Percentiles rank a stretch among this genome's conserved stretches.
Conservation (phyloP, 805 yeast species). For the Lipomyces orientalis region DNA sequence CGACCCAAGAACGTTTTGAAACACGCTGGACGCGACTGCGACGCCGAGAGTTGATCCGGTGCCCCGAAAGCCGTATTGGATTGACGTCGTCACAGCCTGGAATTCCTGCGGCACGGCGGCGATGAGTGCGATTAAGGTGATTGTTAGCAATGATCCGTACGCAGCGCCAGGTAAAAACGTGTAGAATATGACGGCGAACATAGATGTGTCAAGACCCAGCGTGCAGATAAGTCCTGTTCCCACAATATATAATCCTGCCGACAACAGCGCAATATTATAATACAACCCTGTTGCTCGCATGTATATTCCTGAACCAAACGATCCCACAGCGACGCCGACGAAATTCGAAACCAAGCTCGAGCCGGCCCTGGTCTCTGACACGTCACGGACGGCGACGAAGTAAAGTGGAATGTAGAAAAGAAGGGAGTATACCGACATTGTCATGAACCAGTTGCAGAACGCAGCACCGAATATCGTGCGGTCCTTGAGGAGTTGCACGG, state of each 20-base stretch:
- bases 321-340: slow-evolving; percentile 70
- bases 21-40: slow-evolving; percentile 60
- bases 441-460: slow-evolving; percentile 70
- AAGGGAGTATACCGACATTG: slow-evolving; percentile 70
- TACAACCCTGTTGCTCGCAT: slow-evolving; percentile 65
- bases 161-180: slow-evolving; percentile 58
- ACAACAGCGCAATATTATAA: slow-evolving; percentile 37
- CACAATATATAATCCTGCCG: slow-evolving; percentile 24
- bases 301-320: slow-evolving; percentile 67
- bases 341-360: slow-evolving; percentile 59
- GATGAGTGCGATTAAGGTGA: slow-evolving; percentile 65
- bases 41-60: slow-evolving; percentile 76
- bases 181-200: slow-evolving; percentile 19
- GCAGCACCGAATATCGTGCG: slow-evolving; percentile 70
- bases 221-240: slow-evolving; percentile 32
- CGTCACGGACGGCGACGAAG: slow-evolving; percentile 60
- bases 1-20: slow-evolving; percentile 51
- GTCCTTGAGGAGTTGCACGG: slow-evolving; percentile 61
- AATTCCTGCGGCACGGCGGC: slow-evolving; percentile 63
- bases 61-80: slow-evolving; percentile 74
- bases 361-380: slow-evolving; percentile 63
- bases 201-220: slow-evolving; percentile 22
- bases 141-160: slow-evolving; percentile 61
- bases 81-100: slow-evolving; percentile 77
- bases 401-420: slow-evolving; percentile 77